Percentiles rank a stretch among this genome's conserved stretches.
phyloP scores from a whole-genome alignment of 2,329 filamentous ascomycete species.

The Furcasterigmium furcatum region DNA sequence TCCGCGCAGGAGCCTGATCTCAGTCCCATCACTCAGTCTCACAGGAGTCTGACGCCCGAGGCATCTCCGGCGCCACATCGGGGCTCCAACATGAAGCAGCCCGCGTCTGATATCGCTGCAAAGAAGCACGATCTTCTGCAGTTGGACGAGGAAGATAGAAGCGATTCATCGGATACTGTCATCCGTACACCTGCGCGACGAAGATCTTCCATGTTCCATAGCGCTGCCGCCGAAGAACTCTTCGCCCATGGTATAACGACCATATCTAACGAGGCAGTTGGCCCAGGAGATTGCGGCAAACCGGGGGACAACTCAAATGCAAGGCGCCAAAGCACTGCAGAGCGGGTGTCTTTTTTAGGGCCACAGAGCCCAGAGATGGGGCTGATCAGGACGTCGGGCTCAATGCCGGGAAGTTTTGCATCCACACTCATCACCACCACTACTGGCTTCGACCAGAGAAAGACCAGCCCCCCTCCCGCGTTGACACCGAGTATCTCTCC shows the following conservation, averaged over 20 bases:
- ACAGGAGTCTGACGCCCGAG: not conserved
- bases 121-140: not conserved
- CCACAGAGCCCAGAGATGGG: not conserved
- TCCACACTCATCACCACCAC: slow-evolving; percentile 61
- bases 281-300: no score
- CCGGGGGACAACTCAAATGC: no score
- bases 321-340: not conserved
- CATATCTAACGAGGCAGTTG: no score
- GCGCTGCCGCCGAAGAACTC: not conserved
- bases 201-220: slow-evolving; percentile 8
- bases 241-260: no score
- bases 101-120: not conserved
- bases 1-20: slow-evolving; percentile 46
- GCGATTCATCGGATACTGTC: slow-evolving; percentile 31
- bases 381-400: no score
- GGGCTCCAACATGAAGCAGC: slow-evolving; percentile 7
- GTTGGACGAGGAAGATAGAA: slow-evolving; percentile 6
- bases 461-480: not conserved
- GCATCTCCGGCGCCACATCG: not conserved
- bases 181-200: slow-evolving; percentile 27
- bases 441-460: slow-evolving; percentile 47
- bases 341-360: slow-evolving; percentile 16
- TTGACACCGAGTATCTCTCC: slow-evolving; percentile 19
- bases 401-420: slow-evolving; percentile 37
- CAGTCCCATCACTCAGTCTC: slow-evolving; percentile 45